Conservation (phyloP, 139 green algal genomes). For the Chlorella sp. region DNA sequence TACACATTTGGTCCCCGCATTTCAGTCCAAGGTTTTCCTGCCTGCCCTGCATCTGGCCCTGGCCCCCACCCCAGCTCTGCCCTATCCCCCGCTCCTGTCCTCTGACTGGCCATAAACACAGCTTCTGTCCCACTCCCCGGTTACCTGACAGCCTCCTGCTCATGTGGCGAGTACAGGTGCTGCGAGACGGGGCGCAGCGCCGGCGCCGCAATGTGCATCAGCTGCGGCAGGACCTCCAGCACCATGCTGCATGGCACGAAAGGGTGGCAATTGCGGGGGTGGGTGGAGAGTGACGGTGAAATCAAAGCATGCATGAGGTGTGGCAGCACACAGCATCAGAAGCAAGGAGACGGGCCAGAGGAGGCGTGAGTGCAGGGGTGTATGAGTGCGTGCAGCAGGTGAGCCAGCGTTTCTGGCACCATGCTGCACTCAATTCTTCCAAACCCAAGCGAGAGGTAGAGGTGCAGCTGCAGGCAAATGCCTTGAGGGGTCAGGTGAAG, state of each 20-base stretch:
- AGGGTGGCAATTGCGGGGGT: not conserved
- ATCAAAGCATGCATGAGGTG: not conserved
- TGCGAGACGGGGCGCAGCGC: conserved; percentile 62
- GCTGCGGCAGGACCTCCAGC: conserved; percentile 63
- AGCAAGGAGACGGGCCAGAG: not conserved
- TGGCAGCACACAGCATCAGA: not conserved
- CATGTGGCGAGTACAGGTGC: conserved; percentile 64
- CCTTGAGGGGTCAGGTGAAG: too few species aligned
- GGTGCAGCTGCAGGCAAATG: too few species aligned
- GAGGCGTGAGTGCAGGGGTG: not conserved
- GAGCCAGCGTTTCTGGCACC: not conserved
- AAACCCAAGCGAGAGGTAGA: too few species aligned
- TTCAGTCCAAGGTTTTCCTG: too few species aligned
- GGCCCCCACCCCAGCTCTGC: not conserved
- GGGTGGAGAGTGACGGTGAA: not conserved
- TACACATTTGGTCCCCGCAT: too few species aligned
- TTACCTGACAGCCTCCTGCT: conserved; percentile 52
- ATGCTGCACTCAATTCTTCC: too few species aligned
- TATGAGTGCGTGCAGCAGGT: too few species aligned
- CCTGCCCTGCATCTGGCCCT: not conserved
- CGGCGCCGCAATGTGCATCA: conserved; percentile 62
- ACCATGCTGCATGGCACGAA: conserved; percentile 8
- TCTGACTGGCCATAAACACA: not conserved
- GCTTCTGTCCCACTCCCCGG: not conserved
- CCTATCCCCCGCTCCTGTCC: not conserved